Evolutionary conservation across 2,329 filamentous ascomycete species (phyloP), one percentile per base, ranked within the genome.

Genomic region (Chaetomium sp.): DNA sequence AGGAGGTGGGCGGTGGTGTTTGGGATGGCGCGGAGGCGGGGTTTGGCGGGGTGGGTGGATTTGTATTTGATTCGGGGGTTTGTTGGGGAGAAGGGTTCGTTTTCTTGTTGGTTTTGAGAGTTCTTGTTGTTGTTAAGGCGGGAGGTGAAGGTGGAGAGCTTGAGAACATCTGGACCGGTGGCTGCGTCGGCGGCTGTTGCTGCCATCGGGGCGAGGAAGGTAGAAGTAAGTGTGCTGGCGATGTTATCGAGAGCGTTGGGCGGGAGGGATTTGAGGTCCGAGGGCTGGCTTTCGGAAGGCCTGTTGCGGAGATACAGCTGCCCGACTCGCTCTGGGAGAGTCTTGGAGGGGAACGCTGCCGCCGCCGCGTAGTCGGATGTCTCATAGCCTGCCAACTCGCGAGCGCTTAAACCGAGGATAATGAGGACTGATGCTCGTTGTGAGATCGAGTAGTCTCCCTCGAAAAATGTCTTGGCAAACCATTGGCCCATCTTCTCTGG

Each of bases 131-230:
- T 62, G 38, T 1, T 64, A 75, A 93, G 87, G 21, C 90, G 87
- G 0, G 90, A 91, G 12, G 90, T 94, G 77, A 98, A 97, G 2
- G 90, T 96, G 31, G 92, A 88, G 25, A 98, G 85, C 78, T 98
- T 98, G 54, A 99, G 85, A 6, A 90, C 85, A 69, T 93, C 87
- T 0, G 95, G 93, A 0, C 94, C 93, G 0, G 90, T 89, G 7
- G 87, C 82, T 25, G 88, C 83, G 73, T 97, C 93, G 49, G 93
- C 93, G 2, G 93, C 92, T 64, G 87, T 82, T 45, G 91, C 88
- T 1, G 94, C 93, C 31, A 98, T 80, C 0, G 95, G 95, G 19
- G 88, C 87, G 23, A 98, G 87, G 72, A 97, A 91, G 0, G 83
- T 81, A 29, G 87, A 85, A 4, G 90, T 88, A 56, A 97, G 81